Conservation (phyloP, 441 rosid genomes). For the Isatis lusitanica region DNA sequence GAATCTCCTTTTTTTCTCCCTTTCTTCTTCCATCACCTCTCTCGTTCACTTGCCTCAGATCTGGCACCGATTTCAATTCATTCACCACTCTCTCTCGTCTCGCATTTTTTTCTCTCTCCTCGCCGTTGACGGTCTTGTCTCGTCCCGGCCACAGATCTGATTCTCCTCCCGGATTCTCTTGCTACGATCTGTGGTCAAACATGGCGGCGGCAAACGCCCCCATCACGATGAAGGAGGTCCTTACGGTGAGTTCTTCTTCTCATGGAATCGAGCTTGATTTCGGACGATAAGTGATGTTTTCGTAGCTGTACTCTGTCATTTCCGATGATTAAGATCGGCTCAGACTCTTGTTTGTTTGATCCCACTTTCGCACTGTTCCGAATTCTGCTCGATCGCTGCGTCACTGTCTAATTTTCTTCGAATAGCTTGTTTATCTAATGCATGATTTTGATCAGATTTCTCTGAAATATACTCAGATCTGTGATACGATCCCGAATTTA, state of each 20-base stretch:
- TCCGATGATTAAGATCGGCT: background rate
- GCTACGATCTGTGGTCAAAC: constrained; percentile 44
- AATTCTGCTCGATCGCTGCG: constrained; percentile 20
- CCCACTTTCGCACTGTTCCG: background rate
- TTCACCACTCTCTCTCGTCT: constrained; percentile 12
- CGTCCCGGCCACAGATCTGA: constrained; percentile 47
- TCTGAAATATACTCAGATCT: constrained; percentile 33
- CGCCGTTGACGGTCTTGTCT: constrained; percentile 35
- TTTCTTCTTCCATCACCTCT: constrained; percentile 13
- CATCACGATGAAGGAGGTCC: constrained; percentile 59
- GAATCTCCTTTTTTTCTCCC: background rate
- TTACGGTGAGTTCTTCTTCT: constrained; percentile 47
- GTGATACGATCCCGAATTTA: background rate
- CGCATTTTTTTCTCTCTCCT: background rate
- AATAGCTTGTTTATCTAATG: constrained; percentile 7
- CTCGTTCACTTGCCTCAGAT: constrained; percentile 50
- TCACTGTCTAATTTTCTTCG: background rate
- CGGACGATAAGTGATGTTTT: background rate
- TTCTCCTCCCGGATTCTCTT: constrained; percentile 33
- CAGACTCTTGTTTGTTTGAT: background rate
- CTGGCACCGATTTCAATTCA: constrained; percentile 48
- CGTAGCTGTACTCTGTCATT: background rate
- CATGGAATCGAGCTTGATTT: constrained; percentile 24
- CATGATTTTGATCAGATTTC: constrained; percentile 24
- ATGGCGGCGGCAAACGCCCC: constrained; percentile 67